Evolutionary conservation across 768 basidiomycete species (phyloP).

Genomic region (Boletellus emodensis): DNA sequence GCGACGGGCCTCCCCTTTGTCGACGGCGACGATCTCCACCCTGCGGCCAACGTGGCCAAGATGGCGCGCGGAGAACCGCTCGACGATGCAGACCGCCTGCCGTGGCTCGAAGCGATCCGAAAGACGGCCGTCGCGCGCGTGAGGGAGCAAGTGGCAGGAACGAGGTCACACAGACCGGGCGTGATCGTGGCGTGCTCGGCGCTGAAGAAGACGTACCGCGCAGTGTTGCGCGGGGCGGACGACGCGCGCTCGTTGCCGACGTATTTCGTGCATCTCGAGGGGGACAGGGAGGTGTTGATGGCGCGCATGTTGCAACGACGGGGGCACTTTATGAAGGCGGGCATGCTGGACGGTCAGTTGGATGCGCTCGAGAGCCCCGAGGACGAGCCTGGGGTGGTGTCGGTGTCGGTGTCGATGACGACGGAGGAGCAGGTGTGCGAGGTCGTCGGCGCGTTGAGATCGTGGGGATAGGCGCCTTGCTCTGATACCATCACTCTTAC

Average conservation of each 20-base stretch:
- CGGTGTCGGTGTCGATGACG: slow-evolving; percentile 49
- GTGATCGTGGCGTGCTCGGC: slow-evolving; percentile 88
- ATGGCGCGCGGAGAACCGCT: slow-evolving; percentile 77
- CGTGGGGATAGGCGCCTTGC: no score
- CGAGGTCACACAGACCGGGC: slow-evolving; percentile 32
- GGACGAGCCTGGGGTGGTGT: slow-evolving; percentile 64
- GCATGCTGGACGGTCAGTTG: slow-evolving; percentile 80
- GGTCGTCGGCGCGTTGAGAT: slow-evolving; percentile 24
- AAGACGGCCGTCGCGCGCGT: slow-evolving; percentile 43
- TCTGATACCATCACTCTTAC: no score
- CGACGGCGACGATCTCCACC: slow-evolving; percentile 89
- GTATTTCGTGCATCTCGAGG: slow-evolving; percentile 79
- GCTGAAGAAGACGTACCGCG: slow-evolving; percentile 76
- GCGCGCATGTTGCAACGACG: slow-evolving; percentile 60
- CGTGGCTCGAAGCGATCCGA: slow-evolving; percentile 80
- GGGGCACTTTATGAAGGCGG: slow-evolving; percentile 81
- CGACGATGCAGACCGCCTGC: slow-evolving; percentile 75
- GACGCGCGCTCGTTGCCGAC: slow-evolving; percentile 42
- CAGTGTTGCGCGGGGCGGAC: slow-evolving; percentile 58
- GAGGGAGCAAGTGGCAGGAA: not conserved
- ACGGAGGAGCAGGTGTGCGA: slow-evolving; percentile 53
- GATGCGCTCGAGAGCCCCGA: slow-evolving; percentile 64
- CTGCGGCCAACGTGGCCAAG: slow-evolving; percentile 77
- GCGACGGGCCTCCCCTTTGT: slow-evolving; percentile 69
- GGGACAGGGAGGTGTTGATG: slow-evolving; percentile 48